Conservation (phyloP, 2,329 filamentous ascomycete genomes). For the Knufia petricola region DNA sequence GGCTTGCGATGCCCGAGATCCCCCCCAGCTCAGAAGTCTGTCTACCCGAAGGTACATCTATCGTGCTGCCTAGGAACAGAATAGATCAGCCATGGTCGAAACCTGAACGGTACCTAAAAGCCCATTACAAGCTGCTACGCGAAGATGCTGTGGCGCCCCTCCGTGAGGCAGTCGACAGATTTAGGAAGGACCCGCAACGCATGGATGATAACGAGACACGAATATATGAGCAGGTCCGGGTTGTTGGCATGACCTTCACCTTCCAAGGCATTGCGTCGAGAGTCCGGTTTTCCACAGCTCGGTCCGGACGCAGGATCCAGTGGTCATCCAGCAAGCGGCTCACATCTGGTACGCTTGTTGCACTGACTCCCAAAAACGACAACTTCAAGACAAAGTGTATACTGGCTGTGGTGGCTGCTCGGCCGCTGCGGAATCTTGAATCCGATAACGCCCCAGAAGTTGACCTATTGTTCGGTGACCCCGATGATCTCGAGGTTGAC, state of each 20-base stretch:
- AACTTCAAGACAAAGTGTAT: slow-evolving; percentile 50
- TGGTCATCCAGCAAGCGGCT: slow-evolving; percentile 57
- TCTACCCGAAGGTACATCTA: slow-evolving; percentile 20
- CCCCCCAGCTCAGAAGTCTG: slow-evolving; percentile 34
- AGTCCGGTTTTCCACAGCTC: slow-evolving; percentile 59
- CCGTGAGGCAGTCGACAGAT: slow-evolving; percentile 53
- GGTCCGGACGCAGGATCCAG: slow-evolving; percentile 55
- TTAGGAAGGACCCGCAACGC: slow-evolving; percentile 45
- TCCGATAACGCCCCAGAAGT: slow-evolving; percentile 56
- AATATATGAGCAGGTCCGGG: slow-evolving; percentile 64
- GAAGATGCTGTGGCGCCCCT: slow-evolving; percentile 65
- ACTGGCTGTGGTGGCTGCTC: slow-evolving; percentile 62
- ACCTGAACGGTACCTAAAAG: slow-evolving; percentile 57
- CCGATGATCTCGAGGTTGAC: slow-evolving; percentile 56
- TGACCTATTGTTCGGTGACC: slow-evolving; percentile 61
- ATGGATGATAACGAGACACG: slow-evolving; percentile 49
- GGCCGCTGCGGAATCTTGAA: slow-evolving; percentile 54
- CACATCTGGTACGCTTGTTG: slow-evolving; percentile 46
- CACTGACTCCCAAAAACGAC: slow-evolving; percentile 46
- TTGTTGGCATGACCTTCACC: slow-evolving; percentile 56
- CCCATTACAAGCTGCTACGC: slow-evolving; percentile 65
- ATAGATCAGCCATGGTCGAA: slow-evolving; percentile 49
- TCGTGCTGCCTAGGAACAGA: slow-evolving; percentile 43
- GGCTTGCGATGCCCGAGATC: slow-evolving; percentile 32
- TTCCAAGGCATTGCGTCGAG: slow-evolving; percentile 54